Percentiles rank a stretch among this genome's conserved stretches.
These are phyloP conservation scores for Ophiocordyceps camponoti-saundersi DNA, from an alignment of 2,329 filamentous ascomycete genomes.

Conservation along the genomic window DNA sequence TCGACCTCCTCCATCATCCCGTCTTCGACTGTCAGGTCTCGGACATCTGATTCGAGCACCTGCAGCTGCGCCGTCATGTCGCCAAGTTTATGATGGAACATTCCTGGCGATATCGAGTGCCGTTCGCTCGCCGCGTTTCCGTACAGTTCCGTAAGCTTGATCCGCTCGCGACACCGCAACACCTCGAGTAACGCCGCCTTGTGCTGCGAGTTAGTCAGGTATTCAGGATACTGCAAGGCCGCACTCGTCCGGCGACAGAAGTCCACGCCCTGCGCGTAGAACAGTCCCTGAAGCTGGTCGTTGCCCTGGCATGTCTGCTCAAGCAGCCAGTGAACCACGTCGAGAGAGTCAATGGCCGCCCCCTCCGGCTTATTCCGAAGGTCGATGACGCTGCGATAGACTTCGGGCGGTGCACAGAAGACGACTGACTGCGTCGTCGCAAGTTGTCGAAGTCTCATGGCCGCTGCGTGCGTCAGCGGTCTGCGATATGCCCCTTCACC, in stretches of 20 bases:
- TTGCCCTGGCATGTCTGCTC: slow-evolving; percentile 44
- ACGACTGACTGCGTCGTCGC: slow-evolving; percentile 34
- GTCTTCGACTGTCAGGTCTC: not conserved
- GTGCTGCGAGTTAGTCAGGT: slow-evolving; percentile 16
- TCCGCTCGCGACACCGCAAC: slow-evolving; percentile 30
- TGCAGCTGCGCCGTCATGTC: not conserved
- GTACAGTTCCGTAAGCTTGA: slow-evolving; percentile 42
- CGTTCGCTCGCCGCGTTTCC: slow-evolving; percentile 10
- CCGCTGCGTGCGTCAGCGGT: slow-evolving; percentile 23
- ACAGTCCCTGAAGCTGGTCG: slow-evolving; percentile 40
- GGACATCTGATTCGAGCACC: not conserved
- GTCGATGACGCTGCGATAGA: slow-evolving; percentile 42
- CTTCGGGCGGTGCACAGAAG: slow-evolving; percentile 41
- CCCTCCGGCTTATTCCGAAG: slow-evolving; percentile 5
- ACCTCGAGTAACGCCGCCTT: slow-evolving; percentile 13
- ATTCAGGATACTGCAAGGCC: slow-evolving; percentile 20
- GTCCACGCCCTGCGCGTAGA: slow-evolving; percentile 41
- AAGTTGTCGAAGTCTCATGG: slow-evolving; percentile 47
- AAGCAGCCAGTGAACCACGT: slow-evolving; percentile 38
- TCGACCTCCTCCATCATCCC: slow-evolving; percentile 36
- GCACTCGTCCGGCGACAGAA: slow-evolving; percentile 41
- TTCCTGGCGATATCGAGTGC: not conserved
- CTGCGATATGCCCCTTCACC: too few relatives aligned
- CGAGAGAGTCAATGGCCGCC: slow-evolving; percentile 4
- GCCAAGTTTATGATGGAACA: not conserved